phyloP scores from a whole-genome alignment of 2,329 filamentous ascomycete genomes.

The Bipolaris bicolor region DNA sequence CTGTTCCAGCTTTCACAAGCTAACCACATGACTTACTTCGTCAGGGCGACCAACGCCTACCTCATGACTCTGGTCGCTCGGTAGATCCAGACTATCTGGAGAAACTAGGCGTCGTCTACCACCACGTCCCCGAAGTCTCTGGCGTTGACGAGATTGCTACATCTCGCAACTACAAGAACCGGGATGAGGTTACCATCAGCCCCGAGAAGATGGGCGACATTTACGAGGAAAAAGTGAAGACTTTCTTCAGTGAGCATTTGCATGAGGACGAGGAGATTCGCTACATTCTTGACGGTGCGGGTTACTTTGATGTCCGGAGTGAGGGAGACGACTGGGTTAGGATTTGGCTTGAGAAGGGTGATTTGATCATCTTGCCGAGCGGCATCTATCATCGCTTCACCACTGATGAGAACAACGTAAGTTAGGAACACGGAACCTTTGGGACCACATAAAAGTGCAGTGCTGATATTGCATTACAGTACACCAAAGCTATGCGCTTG shows the following conservation, averaged over 20 bases:
- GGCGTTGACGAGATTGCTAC: constrained; percentile 75
- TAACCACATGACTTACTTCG: constrained; percentile 25
- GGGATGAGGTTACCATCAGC: constrained; percentile 89
- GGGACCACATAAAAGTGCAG: neutral
- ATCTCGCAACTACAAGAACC: constrained; percentile 86
- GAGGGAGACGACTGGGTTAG: constrained; percentile 87
- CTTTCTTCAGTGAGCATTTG: constrained; percentile 92
- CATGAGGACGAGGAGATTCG: constrained; percentile 99
- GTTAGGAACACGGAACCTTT: constrained; percentile 38
- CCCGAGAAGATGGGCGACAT: constrained; percentile 81
- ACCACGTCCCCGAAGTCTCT: constrained; percentile 66
- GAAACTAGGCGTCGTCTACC: constrained; percentile 81
- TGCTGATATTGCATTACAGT: constrained; percentile 60
- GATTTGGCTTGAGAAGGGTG: constrained; percentile 81
- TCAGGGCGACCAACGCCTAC: constrained; percentile 89
- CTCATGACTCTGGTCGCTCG: constrained; percentile 81
- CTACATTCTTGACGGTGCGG: constrained; percentile 85
- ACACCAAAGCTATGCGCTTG: constrained; percentile 91
- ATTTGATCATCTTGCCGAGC: constrained; percentile 90
- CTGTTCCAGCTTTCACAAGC: neutral
- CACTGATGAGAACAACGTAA: constrained; percentile 86
- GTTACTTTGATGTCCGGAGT: constrained; percentile 91
- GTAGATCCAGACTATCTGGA: constrained; percentile 71
- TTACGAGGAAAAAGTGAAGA: constrained; percentile 93
- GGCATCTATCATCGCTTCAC: constrained; percentile 99